phyloP scores from a whole-genome alignment of 202 grass and related monocot genomes.

The Carex arenaria region DNA sequence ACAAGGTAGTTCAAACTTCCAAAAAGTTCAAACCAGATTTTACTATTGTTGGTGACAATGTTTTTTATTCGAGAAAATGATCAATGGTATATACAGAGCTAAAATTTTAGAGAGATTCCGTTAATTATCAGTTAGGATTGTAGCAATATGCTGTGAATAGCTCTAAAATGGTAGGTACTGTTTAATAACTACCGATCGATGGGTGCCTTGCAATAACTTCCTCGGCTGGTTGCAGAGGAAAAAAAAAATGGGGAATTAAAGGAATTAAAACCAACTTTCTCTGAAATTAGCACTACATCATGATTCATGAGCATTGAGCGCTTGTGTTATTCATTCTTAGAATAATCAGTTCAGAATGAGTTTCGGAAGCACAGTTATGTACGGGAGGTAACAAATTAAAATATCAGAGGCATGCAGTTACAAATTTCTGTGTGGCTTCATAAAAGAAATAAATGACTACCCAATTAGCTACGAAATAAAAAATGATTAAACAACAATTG shows the following conservation, averaged over 20 bases:
- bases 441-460: background rate
- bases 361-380: background rate
- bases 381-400: background rate
- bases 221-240: background rate
- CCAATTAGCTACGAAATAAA: background rate
- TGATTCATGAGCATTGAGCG: background rate
- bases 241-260: background rate
- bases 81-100: slow-evolving; percentile 3
- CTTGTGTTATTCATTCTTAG: background rate
- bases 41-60: slow-evolving; percentile 15
- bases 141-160: background rate
- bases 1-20: background rate
- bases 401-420: background rate
- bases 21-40: slow-evolving; percentile 21
- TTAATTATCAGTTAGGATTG: slow-evolving; percentile 5
- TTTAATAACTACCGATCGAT: background rate
- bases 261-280: slow-evolving; percentile 7
- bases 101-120: background rate
- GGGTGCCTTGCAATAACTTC: background rate
- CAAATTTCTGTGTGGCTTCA: background rate
- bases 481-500: background rate
- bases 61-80: background rate
- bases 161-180: slow-evolving; percentile 10
- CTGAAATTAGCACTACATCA: background rate
- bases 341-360: background rate